A percentile compares a stretch with the other conserved stretches of the same genome.
These are phyloP conservation scores for Rhododendron simsii DNA, from an alignment of 148 eudicot genomes.

Conservation along the genomic window DNA sequence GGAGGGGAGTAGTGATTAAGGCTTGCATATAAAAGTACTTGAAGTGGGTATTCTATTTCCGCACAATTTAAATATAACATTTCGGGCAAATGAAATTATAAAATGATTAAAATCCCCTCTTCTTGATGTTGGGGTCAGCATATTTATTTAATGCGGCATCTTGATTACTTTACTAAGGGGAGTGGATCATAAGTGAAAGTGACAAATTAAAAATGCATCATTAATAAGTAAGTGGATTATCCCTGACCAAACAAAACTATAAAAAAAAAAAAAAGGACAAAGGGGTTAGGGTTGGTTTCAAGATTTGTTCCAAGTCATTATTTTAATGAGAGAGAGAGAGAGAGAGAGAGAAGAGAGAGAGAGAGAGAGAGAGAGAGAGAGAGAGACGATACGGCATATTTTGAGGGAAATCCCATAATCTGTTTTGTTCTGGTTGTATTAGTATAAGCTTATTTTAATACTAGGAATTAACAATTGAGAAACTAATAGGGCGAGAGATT, in stretches of 20 bases:
- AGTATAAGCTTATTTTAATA: neutral
- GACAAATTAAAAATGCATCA: neutral
- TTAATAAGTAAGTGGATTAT: neutral
- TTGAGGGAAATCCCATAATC: neutral
- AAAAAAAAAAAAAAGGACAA: neutral
- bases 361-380: neutral
- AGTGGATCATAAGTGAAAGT: neutral
- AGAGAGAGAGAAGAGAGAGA: no score
- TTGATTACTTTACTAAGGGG: neutral
- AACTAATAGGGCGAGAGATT: neutral
- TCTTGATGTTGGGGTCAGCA: neutral
- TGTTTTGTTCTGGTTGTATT: neutral
- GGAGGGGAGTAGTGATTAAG: neutral
- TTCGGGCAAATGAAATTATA: neutral
- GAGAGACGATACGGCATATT: neutral
- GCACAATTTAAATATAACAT: neutral
- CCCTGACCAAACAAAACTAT: neutral
- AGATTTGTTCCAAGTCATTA: neutral
- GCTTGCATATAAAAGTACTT: neutral
- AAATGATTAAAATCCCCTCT: neutral
- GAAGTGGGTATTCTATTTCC: neutral
- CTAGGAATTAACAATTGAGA: neutral
- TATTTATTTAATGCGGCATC: neutral
- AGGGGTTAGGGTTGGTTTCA: neutral
- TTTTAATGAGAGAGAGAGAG: neutral